Evolutionary conservation across 2,329 filamentous ascomycete species (phyloP).

Genomic region (Nothopassalora personata): DNA sequence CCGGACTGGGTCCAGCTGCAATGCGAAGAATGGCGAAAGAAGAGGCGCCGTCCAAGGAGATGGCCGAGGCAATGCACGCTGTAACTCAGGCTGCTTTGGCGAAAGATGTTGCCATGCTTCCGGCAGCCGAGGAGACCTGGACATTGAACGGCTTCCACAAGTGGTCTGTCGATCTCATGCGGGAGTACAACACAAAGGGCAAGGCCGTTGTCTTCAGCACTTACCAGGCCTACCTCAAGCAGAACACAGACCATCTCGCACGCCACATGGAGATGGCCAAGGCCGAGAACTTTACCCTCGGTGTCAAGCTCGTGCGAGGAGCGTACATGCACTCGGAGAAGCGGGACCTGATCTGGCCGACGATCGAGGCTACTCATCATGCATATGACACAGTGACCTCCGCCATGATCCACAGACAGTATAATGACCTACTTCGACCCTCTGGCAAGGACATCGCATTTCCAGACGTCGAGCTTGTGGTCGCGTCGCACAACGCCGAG

Average conservation of each 20-base stretch:
- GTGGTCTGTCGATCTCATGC: conserved; percentile 21
- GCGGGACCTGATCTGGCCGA: conserved; percentile 48
- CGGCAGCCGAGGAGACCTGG: conserved; percentile 78
- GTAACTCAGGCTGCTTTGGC: conserved; percentile 68
- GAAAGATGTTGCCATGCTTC: conserved; percentile 67
- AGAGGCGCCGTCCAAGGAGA: conserved; percentile 56
- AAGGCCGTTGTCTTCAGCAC: conserved; percentile 67
- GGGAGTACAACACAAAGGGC: conserved; percentile 38
- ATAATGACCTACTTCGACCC: conserved; percentile 50
- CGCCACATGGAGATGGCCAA: conserved; percentile 44
- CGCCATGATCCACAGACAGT: conserved; percentile 60
- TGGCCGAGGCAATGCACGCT: conserved; percentile 64
- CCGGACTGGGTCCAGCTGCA: conserved; percentile 71
- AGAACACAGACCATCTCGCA: conserved; percentile 40
- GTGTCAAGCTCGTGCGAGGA: conserved; percentile 54
- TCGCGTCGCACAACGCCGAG: conserved; percentile 77
- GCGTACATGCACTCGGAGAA: conserved; percentile 52
- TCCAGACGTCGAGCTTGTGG: conserved; percentile 54
- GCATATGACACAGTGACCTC: conserved; percentile 69
- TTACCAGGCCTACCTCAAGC: conserved; percentile 54
- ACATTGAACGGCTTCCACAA: conserved; percentile 75
- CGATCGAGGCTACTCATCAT: conserved; percentile 49
- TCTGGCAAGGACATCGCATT: conserved; percentile 32
- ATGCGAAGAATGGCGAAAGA: conserved; percentile 61
- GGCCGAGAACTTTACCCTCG: conserved; percentile 47